Conservation (phyloP, 1,284 basidiomycete genomes). For the Pseudozyma pruni region DNA sequence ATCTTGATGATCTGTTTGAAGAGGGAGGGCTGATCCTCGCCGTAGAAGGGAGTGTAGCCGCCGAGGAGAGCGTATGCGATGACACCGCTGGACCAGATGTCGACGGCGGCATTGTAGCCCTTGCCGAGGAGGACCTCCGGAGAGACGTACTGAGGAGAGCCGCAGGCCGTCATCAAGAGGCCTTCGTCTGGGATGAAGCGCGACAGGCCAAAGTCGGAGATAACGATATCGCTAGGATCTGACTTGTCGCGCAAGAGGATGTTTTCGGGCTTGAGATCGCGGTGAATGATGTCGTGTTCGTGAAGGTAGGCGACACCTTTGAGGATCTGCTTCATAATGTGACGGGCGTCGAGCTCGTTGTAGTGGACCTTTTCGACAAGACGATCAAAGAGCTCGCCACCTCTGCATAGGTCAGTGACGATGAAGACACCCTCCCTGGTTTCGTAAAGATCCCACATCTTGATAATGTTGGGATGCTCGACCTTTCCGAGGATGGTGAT, state of each 20-base stretch:
- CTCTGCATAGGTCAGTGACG: conserved; percentile 65
- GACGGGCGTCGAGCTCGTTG: conserved; percentile 64
- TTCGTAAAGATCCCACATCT: conserved; percentile 66
- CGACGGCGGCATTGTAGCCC: conserved; percentile 63
- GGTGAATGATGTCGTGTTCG: conserved; percentile 63
- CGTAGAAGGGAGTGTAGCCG: conserved; percentile 67
- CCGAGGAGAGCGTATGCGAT: conserved; percentile 66
- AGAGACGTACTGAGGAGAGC: conserved; percentile 66
- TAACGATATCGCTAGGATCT: conserved; percentile 59
- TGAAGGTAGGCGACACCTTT: conserved; percentile 64
- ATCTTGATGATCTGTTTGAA: conserved; percentile 65
- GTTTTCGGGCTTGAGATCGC: conserved; percentile 67
- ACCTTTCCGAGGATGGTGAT: conserved; percentile 63
- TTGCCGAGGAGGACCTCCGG: conserved; percentile 66
- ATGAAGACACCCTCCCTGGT: conserved; percentile 67
- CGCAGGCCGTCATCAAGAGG: conserved; percentile 65
- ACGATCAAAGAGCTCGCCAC: conserved; percentile 66
- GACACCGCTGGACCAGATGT: conserved; percentile 66
- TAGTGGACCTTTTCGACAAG: conserved; percentile 63
- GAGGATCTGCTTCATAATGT: conserved; percentile 63
- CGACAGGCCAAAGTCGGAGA: conserved; percentile 67
- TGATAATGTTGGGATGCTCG: conserved; percentile 64
- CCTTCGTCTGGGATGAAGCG: conserved; percentile 63
- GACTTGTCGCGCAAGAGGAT: conserved; percentile 59
- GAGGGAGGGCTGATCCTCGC: conserved; percentile 58